phyloP scores from a whole-genome alignment of 495 filamentous ascomycete species.

The Hapsidospora chrysogenum region DNA sequence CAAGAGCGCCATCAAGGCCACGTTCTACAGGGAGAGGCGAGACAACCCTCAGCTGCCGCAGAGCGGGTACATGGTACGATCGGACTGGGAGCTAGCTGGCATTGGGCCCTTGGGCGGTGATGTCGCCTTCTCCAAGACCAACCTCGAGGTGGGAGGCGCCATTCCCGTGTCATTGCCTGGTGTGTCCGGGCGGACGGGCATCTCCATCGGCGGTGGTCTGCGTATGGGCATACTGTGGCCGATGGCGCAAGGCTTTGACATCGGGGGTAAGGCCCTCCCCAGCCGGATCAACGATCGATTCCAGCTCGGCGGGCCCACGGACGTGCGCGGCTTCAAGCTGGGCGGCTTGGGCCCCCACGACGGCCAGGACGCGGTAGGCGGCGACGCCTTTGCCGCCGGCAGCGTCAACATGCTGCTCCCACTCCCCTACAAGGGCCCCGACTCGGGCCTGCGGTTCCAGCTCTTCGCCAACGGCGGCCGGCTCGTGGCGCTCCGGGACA shows the following conservation, averaged over 20 bases:
- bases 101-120: constrained; percentile 74
- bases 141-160: constrained; percentile 64
- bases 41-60: constrained; percentile 73
- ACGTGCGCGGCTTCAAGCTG: constrained; percentile 85
- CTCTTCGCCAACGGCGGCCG: constrained; percentile 83
- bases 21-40: constrained; percentile 60
- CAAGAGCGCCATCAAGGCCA: constrained; percentile 72
- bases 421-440: constrained; percentile 57
- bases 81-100: constrained; percentile 68
- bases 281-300: constrained; percentile 90
- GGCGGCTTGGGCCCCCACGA: constrained; percentile 80
- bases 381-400: constrained; percentile 79
- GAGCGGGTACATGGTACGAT: constrained; percentile 60
- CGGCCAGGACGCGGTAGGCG: constrained; percentile 68
- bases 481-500: constrained; percentile 54
- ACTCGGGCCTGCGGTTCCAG: constrained; percentile 76
- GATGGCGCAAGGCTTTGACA: constrained; percentile 36
- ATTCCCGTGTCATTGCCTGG: constrained; percentile 53
- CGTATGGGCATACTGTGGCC: constrained; percentile 41
- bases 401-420: constrained; percentile 73
- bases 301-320: constrained; percentile 81
- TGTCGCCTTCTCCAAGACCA: constrained; percentile 76
- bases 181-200: constrained; percentile 48
- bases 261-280: constrained; percentile 34
- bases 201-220: constrained; percentile 36